phyloP scores from a whole-genome alignment of 495 filamentous ascomycete species.

The Aspergillus wentii region DNA sequence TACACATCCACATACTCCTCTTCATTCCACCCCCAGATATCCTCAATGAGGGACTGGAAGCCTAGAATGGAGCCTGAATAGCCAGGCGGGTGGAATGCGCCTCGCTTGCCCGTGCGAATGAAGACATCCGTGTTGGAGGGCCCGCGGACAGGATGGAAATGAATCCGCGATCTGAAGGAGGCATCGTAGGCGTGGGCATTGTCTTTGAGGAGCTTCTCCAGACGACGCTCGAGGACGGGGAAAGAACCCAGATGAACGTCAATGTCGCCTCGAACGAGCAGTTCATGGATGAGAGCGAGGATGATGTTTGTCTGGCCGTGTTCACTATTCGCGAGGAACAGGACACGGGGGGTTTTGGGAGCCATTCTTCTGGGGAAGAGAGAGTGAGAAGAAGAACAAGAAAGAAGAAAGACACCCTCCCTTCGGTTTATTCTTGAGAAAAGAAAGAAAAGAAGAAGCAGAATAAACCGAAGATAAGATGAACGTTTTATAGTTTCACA shows the following conservation, averaged over 20 bases:
- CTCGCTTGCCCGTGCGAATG: slow-evolving; percentile 26
- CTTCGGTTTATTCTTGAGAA: no score
- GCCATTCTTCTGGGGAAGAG: no score
- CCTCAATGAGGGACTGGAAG: slow-evolving; percentile 29
- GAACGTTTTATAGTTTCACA: no score
- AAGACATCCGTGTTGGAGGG: slow-evolving; percentile 38
- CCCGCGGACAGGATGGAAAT: slow-evolving; percentile 41
- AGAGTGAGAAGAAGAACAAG: no score
- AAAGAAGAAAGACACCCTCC: no score
- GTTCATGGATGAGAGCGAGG: slow-evolving; percentile 47
- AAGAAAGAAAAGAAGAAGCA: no score
- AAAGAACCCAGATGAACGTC: slow-evolving; percentile 53
- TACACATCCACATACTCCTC: slow-evolving; percentile 46
- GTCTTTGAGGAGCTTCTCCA: slow-evolving; percentile 26
- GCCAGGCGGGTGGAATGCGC: slow-evolving; percentile 32
- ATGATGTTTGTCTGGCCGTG: slow-evolving; percentile 52
- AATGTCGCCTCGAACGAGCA: slow-evolving; percentile 37
- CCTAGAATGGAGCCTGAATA: slow-evolving; percentile 29
- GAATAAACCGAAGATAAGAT: no score
- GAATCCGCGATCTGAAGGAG: slow-evolving; percentile 18
- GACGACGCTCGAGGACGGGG: slow-evolving; percentile 22
- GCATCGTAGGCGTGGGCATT: slow-evolving; percentile 17
- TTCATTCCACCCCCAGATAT: slow-evolving; percentile 39
- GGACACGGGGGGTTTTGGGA: no score
- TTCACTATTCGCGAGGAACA: slow-evolving; percentile 54